These are phyloP conservation scores for Conidiobolus coronatus DNA, from an alignment of 371 early-diverging fungal genomes.

Conservation along the genomic window DNA sequence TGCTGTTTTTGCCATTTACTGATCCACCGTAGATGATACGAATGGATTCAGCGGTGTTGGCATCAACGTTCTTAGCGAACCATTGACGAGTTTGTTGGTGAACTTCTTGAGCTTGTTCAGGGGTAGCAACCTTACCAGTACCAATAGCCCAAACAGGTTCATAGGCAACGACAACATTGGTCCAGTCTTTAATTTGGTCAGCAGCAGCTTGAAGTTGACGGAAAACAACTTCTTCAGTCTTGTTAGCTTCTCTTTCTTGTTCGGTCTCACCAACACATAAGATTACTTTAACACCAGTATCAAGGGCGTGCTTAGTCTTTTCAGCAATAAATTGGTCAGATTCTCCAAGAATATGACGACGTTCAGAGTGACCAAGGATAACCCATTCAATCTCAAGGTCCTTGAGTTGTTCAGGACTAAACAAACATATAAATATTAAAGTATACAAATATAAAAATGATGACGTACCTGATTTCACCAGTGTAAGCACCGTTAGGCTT, in stretches of 20 bases:
- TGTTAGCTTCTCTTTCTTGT: conserved; percentile 73
- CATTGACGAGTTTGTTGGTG: conserved; percentile 76
- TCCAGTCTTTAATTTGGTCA: conserved; percentile 52
- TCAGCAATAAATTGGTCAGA: conserved; percentile 55
- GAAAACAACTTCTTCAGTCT: conserved; percentile 71
- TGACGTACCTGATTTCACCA: conserved; percentile 76
- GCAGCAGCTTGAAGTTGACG: conserved; percentile 73
- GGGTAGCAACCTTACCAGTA: conserved; percentile 95
- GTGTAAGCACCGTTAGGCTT: conserved; percentile 91
- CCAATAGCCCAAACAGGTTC: conserved; percentile 99
- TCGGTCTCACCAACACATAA: conserved; percentile 96
- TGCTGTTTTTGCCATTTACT: conserved; percentile 73
- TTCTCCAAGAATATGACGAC: conserved; percentile 84
- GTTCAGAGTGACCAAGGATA: conserved; percentile 98
- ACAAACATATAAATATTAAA: conserved; percentile 2
- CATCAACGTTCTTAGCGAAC: conserved; percentile 58
- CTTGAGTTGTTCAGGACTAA: conserved; percentile 80
- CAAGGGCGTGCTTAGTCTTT: conserved; percentile 76
- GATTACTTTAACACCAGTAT: conserved; percentile 76
- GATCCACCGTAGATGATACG: conserved; percentile 96
- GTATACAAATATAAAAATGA: neutral
- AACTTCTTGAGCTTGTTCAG: conserved; percentile 92
- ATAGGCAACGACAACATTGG: conserved; percentile 93
- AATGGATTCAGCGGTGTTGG: conserved; percentile 58
- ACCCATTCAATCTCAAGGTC: conserved; percentile 89